These are phyloP conservation scores for Erysimum cheiri DNA, from an alignment of 441 rosid species.

Conservation along the genomic window DNA sequence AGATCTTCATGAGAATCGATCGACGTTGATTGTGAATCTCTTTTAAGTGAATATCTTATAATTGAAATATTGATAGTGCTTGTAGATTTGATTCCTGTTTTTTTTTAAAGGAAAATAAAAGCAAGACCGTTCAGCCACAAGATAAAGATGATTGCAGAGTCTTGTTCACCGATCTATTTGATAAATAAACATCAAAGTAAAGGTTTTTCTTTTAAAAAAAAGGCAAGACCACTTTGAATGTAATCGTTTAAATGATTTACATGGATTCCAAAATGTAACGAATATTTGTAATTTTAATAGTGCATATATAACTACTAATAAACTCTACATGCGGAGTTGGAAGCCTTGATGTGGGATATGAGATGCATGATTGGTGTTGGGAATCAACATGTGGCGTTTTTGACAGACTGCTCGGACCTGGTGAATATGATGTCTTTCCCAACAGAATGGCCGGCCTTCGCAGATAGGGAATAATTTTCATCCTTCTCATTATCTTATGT, in stretches of 20 bases:
- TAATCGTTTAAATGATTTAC: constrained; percentile 27
- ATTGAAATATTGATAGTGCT: constrained; percentile 31
- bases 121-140: constrained; percentile 40
- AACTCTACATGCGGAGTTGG: too few species aligned
- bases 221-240: constrained; percentile 39
- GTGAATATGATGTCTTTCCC: too few species aligned
- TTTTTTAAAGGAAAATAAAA: neutral
- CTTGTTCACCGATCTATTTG: constrained; percentile 40
- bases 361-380: too few species aligned
- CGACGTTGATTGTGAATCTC: constrained; percentile 42
- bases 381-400: too few species aligned
- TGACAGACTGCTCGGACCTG: too few species aligned
- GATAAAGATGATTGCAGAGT: constrained; percentile 40
- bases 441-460: too few species aligned
- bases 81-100: constrained; percentile 34
- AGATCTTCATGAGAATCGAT: constrained; percentile 16
- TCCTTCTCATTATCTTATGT: too few species aligned
- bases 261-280: constrained; percentile 24
- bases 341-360: too few species aligned
- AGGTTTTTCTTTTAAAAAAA: constrained; percentile 17
- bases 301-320: neutral
- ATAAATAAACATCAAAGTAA: constrained; percentile 39
- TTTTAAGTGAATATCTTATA: constrained; percentile 41
- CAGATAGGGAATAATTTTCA: too few species aligned
- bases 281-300: neutral